These are phyloP conservation scores for Xylariales sp. DNA, from an alignment of 2,329 filamentous ascomycete species.

Conservation along the genomic window DNA sequence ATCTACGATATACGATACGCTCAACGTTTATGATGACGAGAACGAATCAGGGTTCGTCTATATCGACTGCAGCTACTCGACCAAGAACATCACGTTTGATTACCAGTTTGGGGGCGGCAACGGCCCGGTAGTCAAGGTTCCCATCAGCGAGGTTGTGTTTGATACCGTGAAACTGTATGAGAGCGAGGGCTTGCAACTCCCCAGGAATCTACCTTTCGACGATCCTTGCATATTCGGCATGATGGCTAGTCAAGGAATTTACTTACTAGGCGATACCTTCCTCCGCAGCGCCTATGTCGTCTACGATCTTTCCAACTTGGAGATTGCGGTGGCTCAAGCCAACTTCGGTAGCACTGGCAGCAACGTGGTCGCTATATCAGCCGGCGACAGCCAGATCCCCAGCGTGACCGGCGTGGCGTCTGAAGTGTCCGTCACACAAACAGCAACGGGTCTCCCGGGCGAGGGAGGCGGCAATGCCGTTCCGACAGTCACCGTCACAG, in stretches of 20 bases:
- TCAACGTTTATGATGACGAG: constrained; percentile 35
- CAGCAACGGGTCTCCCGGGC: constrained; percentile 15
- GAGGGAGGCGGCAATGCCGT: constrained; percentile 8
- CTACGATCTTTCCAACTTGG: constrained; percentile 46
- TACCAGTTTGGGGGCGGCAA: constrained; percentile 35
- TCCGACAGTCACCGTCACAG: constrained; percentile 9
- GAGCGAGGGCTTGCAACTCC: constrained; percentile 14
- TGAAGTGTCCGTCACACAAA: constrained; percentile 20
- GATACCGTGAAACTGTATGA: constrained; percentile 26
- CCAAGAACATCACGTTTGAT: constrained; percentile 24
- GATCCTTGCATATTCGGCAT: constrained; percentile 53
- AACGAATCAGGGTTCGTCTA: constrained; percentile 29
- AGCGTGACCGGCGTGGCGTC: constrained; percentile 37
- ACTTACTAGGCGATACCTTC: constrained; percentile 43
- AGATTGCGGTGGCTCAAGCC: constrained; percentile 49
- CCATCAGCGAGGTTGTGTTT: constrained; percentile 32
- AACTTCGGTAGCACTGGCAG: constrained; percentile 41
- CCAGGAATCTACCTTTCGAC: constrained; percentile 31
- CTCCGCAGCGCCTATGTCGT: constrained; percentile 48
- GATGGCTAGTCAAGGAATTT: constrained; percentile 31
- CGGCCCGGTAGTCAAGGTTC: constrained; percentile 26
- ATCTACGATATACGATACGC: constrained; percentile 27
- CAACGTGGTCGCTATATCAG: constrained; percentile 42
- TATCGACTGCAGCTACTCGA: constrained; percentile 34
- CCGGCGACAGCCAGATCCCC: constrained; percentile 33